A percentile compares a stretch with the other conserved stretches of the same genome.
Evolutionary conservation across 495 filamentous ascomycete genomes (phyloP).

Genomic region (Aspergillus incahuasiensis): DNA sequence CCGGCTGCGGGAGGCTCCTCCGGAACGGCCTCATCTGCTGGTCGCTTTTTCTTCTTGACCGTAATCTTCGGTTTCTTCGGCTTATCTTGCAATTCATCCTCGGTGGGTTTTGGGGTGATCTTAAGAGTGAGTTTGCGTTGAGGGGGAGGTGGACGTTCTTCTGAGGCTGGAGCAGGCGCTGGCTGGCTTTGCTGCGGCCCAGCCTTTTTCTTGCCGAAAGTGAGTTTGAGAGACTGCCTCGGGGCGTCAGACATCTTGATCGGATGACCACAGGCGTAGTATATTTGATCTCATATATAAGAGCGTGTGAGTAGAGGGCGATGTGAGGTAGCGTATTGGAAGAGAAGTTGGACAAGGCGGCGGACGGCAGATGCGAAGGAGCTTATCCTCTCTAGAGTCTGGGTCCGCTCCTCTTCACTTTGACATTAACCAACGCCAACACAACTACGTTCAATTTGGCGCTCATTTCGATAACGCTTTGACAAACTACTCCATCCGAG

Average conservation of each 20-base stretch:
- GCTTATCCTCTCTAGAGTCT: background rate
- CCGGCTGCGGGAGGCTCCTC: slow-evolving; percentile 22
- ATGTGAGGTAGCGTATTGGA: background rate
- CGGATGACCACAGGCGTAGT: background rate
- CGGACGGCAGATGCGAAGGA: background rate
- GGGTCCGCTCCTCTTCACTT: slow-evolving; percentile 2
- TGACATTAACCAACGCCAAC: background rate
- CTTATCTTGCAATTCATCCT: slow-evolving; percentile 26
- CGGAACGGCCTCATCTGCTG: slow-evolving; percentile 26
- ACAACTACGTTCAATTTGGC: too few species aligned
- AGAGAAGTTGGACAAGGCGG: background rate
- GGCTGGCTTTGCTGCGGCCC: slow-evolving; percentile 25
- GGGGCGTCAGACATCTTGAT: slow-evolving; percentile 30
- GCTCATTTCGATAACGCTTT: too few species aligned
- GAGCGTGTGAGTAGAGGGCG: background rate
- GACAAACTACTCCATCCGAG: background rate
- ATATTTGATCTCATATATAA: background rate
- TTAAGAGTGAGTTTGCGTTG: slow-evolving; percentile 51
- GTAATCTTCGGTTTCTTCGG: slow-evolving; percentile 45
- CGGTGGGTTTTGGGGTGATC: slow-evolving; percentile 35
- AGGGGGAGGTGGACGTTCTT: slow-evolving; percentile 15
- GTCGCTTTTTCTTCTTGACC: slow-evolving; percentile 36
- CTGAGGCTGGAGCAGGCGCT: slow-evolving; percentile 29
- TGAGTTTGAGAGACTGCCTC: slow-evolving; percentile 48
- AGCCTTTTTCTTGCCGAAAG: slow-evolving; percentile 40